These are phyloP conservation scores for Fusarium oligoseptatum DNA, from an alignment of 2,329 filamentous ascomycete species.

Conservation along the genomic window DNA sequence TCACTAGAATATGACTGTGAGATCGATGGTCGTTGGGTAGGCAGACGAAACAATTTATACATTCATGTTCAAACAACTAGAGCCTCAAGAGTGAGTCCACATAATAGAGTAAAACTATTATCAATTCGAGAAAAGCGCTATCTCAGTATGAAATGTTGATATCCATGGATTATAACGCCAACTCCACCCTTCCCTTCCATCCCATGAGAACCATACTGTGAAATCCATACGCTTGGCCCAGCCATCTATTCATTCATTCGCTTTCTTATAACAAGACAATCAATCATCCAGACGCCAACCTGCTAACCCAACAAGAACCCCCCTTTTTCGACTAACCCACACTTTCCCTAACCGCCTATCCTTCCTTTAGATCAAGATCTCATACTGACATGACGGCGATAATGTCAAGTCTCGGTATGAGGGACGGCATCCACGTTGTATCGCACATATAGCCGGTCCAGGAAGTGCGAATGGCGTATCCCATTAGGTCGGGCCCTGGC, in stretches of 20 bases:
- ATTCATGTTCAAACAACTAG: neutral
- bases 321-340: neutral
- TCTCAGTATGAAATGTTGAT: neutral
- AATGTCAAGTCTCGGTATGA: constrained; percentile 1
- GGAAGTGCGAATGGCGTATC: constrained; percentile 90
- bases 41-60: neutral
- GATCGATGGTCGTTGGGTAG: neutral
- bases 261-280: neutral
- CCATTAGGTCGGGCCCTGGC: constrained; percentile 79
- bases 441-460: constrained; percentile 84
- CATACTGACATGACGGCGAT: neutral
- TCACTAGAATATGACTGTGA: neutral
- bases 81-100: neutral
- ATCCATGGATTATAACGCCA: constrained; percentile 17
- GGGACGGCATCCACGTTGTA: constrained; percentile 63
- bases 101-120: neutral
- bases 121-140: neutral
- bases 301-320: neutral
- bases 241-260: constrained; percentile 12
- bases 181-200: constrained; percentile 7
- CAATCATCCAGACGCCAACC: constrained; percentile 15
- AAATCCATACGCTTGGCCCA: constrained; percentile 5
- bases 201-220: constrained; percentile 2
- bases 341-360: neutral
- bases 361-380: neutral